phyloP scores from a whole-genome alignment of 2,329 filamentous ascomycete genomes.

The Aureobasidium subglaciale region DNA sequence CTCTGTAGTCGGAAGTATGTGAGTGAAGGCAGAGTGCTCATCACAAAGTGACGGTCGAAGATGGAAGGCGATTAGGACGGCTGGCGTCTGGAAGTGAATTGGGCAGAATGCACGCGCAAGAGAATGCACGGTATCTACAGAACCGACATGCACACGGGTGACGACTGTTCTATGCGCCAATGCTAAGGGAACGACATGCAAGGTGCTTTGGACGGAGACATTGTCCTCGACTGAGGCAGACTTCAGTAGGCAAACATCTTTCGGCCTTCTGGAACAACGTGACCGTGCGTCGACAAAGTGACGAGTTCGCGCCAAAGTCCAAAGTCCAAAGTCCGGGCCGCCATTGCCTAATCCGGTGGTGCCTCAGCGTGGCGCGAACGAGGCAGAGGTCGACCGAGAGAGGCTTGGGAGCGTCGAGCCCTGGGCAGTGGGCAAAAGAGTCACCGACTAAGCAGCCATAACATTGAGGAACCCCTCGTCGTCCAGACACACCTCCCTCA shows the following conservation, averaged over 20 bases:
- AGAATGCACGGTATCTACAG: conserved; percentile 1
- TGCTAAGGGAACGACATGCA: not conserved
- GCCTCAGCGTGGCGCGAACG: not conserved
- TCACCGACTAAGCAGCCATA: too few species aligned
- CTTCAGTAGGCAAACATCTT: conserved; percentile 6
- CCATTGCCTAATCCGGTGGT: not conserved
- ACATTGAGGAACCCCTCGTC: too few species aligned
- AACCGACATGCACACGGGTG: not conserved
- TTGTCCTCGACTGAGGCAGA: not conserved
- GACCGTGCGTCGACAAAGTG: conserved; percentile 8
- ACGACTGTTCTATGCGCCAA: not conserved
- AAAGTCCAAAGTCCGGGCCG: not conserved
- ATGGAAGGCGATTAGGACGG: not conserved
- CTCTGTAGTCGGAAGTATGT: not conserved
- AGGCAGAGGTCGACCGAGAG: not conserved
- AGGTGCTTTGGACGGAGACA: not conserved
- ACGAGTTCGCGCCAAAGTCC: not conserved
- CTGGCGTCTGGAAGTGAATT: not conserved
- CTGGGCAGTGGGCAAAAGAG: too few species aligned
- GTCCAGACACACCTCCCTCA: too few species aligned
- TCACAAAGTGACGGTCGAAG: not conserved
- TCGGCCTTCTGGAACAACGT: conserved; percentile 12
- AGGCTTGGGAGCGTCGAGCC: not conserved
- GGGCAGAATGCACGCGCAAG: not conserved
- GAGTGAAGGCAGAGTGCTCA: not conserved